These are phyloP conservation scores for Alternaria brassicicola DNA, from an alignment of 2,329 filamentous ascomycete species.

Conservation along the genomic window DNA sequence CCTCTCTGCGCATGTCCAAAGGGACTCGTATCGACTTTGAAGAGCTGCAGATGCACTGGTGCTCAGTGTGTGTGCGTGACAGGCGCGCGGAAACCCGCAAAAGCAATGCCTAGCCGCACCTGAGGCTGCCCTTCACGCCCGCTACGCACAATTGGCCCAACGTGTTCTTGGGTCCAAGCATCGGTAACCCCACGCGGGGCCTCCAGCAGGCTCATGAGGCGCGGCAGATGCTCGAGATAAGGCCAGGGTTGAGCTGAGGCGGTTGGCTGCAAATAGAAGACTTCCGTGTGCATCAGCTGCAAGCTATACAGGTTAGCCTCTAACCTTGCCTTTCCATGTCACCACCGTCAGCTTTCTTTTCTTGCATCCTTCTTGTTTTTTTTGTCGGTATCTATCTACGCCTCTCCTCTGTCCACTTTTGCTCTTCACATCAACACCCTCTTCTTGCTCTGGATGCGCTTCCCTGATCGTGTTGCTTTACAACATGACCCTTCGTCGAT, in stretches of 20 bases:
- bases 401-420: neutral
- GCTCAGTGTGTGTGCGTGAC: neutral
- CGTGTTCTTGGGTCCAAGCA: neutral
- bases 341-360: conserved; percentile 6
- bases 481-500: conserved; percentile 31
- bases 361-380: neutral
- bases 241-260: neutral
- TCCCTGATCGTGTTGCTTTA: neutral
- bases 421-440: neutral
- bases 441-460: conserved; percentile 6
- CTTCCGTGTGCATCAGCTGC: conserved; percentile 12
- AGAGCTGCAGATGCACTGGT: neutral
- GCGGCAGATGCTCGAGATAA: conserved; percentile 7
- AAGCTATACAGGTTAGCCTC: conserved; percentile 11
- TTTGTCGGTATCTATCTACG: neutral
- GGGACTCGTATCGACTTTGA: neutral
- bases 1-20: neutral
- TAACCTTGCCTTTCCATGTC: neutral
- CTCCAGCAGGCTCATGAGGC: conserved; percentile 2
- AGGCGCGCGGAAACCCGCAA: conserved; percentile 1
- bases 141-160: conserved; percentile 1
- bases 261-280: conserved; percentile 1
- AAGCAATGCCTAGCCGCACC: conserved; percentile 1
- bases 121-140: neutral
- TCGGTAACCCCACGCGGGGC: conserved; percentile 6